A percentile compares a stretch with the other conserved stretches of the same genome.
These are phyloP conservation scores for Penicillium macrosclerotiorum DNA, from an alignment of 495 filamentous ascomycete species.

Conservation along the genomic window DNA sequence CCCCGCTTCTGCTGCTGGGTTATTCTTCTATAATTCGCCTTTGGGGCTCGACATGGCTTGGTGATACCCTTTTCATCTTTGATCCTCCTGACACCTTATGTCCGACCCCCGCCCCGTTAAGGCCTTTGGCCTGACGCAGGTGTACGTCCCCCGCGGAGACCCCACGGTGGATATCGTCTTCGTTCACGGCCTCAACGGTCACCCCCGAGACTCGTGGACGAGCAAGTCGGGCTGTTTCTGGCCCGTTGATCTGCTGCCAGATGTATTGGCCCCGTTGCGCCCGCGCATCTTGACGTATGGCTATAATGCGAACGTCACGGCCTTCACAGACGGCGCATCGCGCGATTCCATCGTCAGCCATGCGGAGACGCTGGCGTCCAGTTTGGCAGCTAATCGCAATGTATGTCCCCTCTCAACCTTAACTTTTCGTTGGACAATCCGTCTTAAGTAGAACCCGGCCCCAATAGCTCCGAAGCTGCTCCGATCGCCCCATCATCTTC, in stretches of 20 bases:
- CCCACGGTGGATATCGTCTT: constrained; percentile 59
- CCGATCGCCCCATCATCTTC: constrained; percentile 74
- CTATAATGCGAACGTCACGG: constrained; percentile 76
- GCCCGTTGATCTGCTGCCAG: constrained; percentile 72
- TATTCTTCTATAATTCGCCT: background rate
- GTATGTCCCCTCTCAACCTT: constrained; percentile 30
- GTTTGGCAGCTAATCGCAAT: constrained; percentile 55
- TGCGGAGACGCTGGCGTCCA: constrained; percentile 73
- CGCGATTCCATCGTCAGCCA: constrained; percentile 80
- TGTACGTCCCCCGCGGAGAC: constrained; percentile 54
- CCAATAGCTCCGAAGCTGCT: constrained; percentile 50
- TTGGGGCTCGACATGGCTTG: constrained; percentile 5
- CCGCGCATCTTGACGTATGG: constrained; percentile 79
- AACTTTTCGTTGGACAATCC: constrained; percentile 37
- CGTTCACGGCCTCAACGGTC: constrained; percentile 82
- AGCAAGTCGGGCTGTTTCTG: constrained; percentile 66
- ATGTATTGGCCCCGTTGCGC: constrained; percentile 56
- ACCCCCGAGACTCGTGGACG: constrained; percentile 75
- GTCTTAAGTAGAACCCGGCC: background rate
- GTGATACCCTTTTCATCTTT: too few species aligned
- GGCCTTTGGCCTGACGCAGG: constrained; percentile 66
- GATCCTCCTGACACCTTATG: constrained; percentile 16
- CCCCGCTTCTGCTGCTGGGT: background rate
- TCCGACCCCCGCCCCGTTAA: constrained; percentile 43
- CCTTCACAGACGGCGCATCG: constrained; percentile 58